phyloP scores from a whole-genome alignment of 2,329 filamentous ascomycete species.

The Cladophialophora chaetospira region DNA sequence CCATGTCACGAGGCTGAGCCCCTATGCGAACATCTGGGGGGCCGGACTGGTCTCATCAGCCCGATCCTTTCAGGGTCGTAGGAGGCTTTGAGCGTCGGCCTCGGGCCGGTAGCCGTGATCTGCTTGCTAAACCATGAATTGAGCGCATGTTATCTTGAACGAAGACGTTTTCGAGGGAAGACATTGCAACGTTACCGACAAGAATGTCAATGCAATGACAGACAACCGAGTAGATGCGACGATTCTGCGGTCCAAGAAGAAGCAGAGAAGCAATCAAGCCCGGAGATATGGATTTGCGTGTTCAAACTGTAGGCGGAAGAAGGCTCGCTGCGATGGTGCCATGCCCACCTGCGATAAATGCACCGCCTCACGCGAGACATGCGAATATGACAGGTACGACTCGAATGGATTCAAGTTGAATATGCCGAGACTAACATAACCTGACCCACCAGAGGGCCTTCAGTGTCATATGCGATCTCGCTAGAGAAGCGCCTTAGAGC shows the following conservation, averaged over 20 bases:
- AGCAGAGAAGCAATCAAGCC: slow-evolving; percentile 10
- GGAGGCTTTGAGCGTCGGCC: background rate
- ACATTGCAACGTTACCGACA: background rate
- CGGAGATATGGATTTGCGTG: slow-evolving; percentile 14
- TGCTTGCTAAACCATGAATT: background rate
- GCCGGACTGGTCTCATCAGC: background rate
- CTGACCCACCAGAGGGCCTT: background rate
- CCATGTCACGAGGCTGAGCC: slow-evolving; percentile 11
- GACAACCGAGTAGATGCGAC: background rate
- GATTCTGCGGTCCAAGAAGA: slow-evolving; percentile 4
- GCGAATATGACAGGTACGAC: slow-evolving; percentile 12
- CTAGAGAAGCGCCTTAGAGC: slow-evolving; percentile 8
- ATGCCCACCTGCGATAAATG: slow-evolving; percentile 54
- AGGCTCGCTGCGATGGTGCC: slow-evolving; percentile 67
- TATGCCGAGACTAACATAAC: background rate
- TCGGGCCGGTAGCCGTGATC: background rate
- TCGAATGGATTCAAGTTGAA: background rate
- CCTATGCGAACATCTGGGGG: background rate
- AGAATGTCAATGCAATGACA: background rate
- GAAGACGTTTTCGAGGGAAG: background rate
- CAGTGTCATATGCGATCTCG: slow-evolving; percentile 7
- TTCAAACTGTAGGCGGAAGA: slow-evolving; percentile 55
- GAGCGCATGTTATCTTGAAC: background rate
- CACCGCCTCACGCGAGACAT: slow-evolving; percentile 2
- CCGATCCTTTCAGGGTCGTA: background rate